These are phyloP conservation scores for Aspergillus carlsbadensis DNA, from an alignment of 495 filamentous ascomycete genomes.

Conservation along the genomic window DNA sequence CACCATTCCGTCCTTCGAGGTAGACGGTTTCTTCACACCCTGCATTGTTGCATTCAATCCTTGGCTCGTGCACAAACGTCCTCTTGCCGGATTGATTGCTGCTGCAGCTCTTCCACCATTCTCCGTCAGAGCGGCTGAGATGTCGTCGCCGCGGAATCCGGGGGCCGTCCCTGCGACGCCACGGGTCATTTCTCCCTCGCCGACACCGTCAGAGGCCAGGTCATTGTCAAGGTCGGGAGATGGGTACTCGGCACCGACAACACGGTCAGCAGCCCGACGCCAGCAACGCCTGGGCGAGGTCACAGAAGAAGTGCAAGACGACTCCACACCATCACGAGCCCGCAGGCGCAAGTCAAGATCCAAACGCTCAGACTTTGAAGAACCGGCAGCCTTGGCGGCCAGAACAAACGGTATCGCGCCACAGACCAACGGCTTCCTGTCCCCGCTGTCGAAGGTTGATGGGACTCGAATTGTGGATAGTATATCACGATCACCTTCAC, in stretches of 20 bases:
- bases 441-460: slow-evolving; percentile 54
- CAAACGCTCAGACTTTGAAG: slow-evolving; percentile 43
- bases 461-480: slow-evolving; percentile 58
- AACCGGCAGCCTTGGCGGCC: not conserved
- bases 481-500: slow-evolving; percentile 83
- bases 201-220: slow-evolving; percentile 56
- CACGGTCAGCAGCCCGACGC: slow-evolving; percentile 60
- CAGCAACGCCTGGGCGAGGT: slow-evolving; percentile 43
- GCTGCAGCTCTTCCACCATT: slow-evolving; percentile 49
- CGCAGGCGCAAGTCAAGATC: slow-evolving; percentile 45
- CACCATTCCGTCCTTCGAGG: slow-evolving; percentile 27
- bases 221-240: slow-evolving; percentile 39
- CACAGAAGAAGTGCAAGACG: slow-evolving; percentile 31
- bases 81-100: slow-evolving; percentile 51
- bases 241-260: slow-evolving; percentile 61
- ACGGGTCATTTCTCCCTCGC: slow-evolving; percentile 69
- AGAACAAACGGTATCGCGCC: slow-evolving; percentile 39
- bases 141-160: slow-evolving; percentile 39
- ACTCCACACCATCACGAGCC: slow-evolving; percentile 28
- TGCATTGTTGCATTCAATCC: slow-evolving; percentile 29
- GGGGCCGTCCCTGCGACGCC: slow-evolving; percentile 60
- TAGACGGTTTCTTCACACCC: slow-evolving; percentile 9
- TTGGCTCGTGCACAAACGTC: slow-evolving; percentile 31
- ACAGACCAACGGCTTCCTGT: slow-evolving; percentile 66
- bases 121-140: slow-evolving; percentile 35